Evolutionary conservation across 2,329 filamentous ascomycete genomes (phyloP), one percentile per base, ranked within the genome.

Genomic region (Monilinia polystroma): DNA sequence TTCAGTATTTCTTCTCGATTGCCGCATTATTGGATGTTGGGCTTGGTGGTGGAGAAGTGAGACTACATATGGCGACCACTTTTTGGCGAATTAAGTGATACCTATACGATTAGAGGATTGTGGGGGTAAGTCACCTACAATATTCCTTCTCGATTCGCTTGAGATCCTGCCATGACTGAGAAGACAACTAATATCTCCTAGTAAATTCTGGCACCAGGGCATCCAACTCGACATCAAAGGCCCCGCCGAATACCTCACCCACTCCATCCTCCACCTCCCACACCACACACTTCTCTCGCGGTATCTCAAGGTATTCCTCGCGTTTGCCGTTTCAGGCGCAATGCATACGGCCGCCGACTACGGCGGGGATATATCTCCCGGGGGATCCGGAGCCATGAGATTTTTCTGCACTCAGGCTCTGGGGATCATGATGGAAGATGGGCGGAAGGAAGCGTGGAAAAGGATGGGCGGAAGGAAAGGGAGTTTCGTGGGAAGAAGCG

Each of bases 341-440:
- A 29, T 74, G 23, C 76, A 77, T 47, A 57, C 70, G 1, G 12
- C 71, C 1, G 29, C 66, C 12, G 71, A 76, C 38, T 45, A 64
- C 11, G 26, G 67, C 5, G 64, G 70, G 14, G 70, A 69, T 1
- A 66, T 76, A 1, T 64, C 72, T 3, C 60, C 60, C 1, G 47
- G 71, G 0, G 23, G 63, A 11, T 72, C 70, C 2, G 71, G 73
- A 4, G 64, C 74, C 0, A 56, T 75, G 35, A 16, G 66, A 3
- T 76, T 75, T 43, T 78, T 77, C 59, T 49, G 60, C 35, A 68
- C 69, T 1, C 71, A 73, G 8, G 64, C 68, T 0, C 5, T 75
- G 3, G 76, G 72, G 0, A 71, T 77, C 12, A 69, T 76, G 64
- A 68, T 77, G 41, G 76, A 78, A 67, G 76, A 77, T 58, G 58